Base-by-base conservation (phyloP, 805 yeast species). In the Nakazawaea anatomiae region DNA sequence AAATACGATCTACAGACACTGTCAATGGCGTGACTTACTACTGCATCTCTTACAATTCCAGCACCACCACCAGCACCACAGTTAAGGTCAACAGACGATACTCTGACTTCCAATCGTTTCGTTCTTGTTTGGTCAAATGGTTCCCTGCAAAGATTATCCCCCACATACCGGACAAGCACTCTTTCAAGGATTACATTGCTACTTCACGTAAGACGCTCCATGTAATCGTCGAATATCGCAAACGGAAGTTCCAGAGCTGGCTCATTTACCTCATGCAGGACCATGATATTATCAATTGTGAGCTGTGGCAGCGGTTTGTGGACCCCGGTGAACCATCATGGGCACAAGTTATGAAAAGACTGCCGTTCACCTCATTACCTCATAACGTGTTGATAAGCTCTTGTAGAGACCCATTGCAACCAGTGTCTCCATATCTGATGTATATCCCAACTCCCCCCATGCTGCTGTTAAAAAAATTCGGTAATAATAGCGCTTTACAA, bases 61-160 rank as follows among this genome's bases (percentile, higher is more conserved):
- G n/a, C 10, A 47, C 56, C 28, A 44, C 25, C 25, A 18, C 25
- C 25, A 18, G 25, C 3, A 18, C 25, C 3, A 18, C 25, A 18
- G 25, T 18, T 18, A 18, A 48, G n/a, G 58, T 62, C 2, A 76
- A 89, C 38, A 74, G 99, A 60, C 75, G 98, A 46, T 94, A 94
- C 64, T 85, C 96, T 7, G 99, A 94, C 65, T 94, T 94, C 62
- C 95, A 84, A 58, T 82, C 91, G 39, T 73, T 94, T 38, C 74
- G 97, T 51, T 82, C 80, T 31, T 77, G 83, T 4, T 70, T 94
- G 35, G 70, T 81, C 2, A 80, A 83, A 56, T 72, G 91, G 49
- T 85, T 86, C 59, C 99, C 98, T 4, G 82, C 95, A 5, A 68
- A 87, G n/a, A 79, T 94, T 9, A 81, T 94, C 8, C 98, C 99